These are phyloP conservation scores for Candida vaughaniae DNA, from an alignment of 805 yeast species.

Conservation along the genomic window DNA sequence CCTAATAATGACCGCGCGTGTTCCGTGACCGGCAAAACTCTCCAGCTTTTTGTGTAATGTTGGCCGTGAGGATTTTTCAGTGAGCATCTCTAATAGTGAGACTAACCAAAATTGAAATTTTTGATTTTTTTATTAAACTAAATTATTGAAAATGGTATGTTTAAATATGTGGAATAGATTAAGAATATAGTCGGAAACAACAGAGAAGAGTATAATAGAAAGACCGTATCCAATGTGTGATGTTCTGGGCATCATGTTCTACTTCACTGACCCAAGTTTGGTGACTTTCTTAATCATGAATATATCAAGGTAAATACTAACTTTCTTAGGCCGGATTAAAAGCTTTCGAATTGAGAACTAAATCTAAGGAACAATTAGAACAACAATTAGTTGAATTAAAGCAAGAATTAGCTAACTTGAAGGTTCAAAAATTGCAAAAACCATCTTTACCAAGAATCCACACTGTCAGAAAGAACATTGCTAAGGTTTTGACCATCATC, in stretches of 20 bases:
- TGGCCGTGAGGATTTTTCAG: slow-evolving; percentile 1
- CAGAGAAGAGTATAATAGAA: too few relatives aligned
- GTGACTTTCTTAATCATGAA: too few relatives aligned
- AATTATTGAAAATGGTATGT: slow-evolving; percentile 18
- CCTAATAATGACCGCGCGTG: slow-evolving; percentile 2
- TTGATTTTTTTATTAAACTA: slow-evolving; percentile 6
- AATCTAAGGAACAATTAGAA: slow-evolving; percentile 96
- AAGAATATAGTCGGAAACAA: too few relatives aligned
- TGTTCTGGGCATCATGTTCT: too few relatives aligned
- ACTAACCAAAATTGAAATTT: slow-evolving; percentile 6
- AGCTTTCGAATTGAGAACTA: slow-evolving; percentile 94
- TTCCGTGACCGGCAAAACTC: too few relatives aligned
- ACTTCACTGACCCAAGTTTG: too few relatives aligned
- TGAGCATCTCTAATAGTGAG: slow-evolving; percentile 6
- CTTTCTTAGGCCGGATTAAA: slow-evolving; percentile 74
- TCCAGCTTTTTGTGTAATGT: slow-evolving; percentile 10
- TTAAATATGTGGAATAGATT: too few relatives aligned
- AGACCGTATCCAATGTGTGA: too few relatives aligned
- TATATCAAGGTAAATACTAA: slow-evolving; percentile 6
- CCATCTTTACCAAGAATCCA: slow-evolving; percentile 94
- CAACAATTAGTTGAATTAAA: slow-evolving; percentile 91
- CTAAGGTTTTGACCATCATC: slow-evolving; percentile 95
- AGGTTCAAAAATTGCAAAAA: slow-evolving; percentile 91
- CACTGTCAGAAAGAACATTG: slow-evolving; percentile 97
- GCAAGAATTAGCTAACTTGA: slow-evolving; percentile 93